A percentile compares a stretch with the other conserved stretches of the same genome.
Evolutionary conservation across 2,329 filamentous ascomycete genomes (phyloP).

Genomic region (Penicillium sp.): DNA sequence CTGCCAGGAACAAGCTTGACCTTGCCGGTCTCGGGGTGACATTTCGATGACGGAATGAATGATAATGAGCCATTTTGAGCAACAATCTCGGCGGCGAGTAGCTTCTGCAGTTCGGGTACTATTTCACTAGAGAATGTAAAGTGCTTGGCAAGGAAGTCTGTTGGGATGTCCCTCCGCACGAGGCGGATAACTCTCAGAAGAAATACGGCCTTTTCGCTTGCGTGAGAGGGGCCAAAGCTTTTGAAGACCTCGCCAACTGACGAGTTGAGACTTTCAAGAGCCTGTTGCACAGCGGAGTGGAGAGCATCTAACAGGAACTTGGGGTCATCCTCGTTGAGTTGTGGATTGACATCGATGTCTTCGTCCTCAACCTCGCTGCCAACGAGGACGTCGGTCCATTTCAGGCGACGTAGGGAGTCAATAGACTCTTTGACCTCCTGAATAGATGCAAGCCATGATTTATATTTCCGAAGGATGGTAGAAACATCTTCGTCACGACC

Average conservation of each 20-base stretch:
- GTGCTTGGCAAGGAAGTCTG: slow-evolving; percentile 41
- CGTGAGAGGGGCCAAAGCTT: slow-evolving; percentile 45
- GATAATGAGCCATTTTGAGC: slow-evolving; percentile 44
- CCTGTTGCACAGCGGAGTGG: slow-evolving; percentile 53
- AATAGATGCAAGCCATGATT: slow-evolving; percentile 72
- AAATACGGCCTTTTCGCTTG: slow-evolving; percentile 58
- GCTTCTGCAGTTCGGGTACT: slow-evolving; percentile 63
- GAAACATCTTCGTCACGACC: slow-evolving; percentile 69
- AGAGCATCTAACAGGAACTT: slow-evolving; percentile 60
- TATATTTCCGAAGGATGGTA: slow-evolving; percentile 61
- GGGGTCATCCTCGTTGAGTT: slow-evolving; percentile 72
- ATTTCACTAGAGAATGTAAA: slow-evolving; percentile 57
- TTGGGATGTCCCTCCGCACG: slow-evolving; percentile 65
- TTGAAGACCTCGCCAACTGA: slow-evolving; percentile 45
- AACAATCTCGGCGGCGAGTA: slow-evolving; percentile 57
- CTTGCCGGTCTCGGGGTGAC: slow-evolving; percentile 29
- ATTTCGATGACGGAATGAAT: slow-evolving; percentile 13
- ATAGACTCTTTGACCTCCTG: slow-evolving; percentile 45
- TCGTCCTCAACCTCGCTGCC: slow-evolving; percentile 41
- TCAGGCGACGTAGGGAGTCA: slow-evolving; percentile 34
- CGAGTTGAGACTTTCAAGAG: slow-evolving; percentile 55
- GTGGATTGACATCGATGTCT: slow-evolving; percentile 31
- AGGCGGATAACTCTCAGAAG: slow-evolving; percentile 72
- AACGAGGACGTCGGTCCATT: slow-evolving; percentile 41
- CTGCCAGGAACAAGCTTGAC: slow-evolving; percentile 57